Base-by-base conservation (phyloP, 257 asterid species). In the Solanum etuberosum region DNA sequence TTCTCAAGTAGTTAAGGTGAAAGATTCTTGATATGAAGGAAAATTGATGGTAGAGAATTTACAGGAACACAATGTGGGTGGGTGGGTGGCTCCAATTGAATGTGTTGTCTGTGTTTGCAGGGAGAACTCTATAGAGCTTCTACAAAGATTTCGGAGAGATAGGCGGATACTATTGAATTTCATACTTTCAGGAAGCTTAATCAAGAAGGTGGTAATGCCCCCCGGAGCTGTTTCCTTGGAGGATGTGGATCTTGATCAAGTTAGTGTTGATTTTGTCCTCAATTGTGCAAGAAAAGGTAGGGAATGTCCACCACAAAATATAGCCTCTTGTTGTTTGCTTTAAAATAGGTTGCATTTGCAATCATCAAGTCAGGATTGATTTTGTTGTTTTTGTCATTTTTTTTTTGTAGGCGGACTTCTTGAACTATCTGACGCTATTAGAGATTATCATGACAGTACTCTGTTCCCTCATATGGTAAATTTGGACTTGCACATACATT, bases 201-300 rank as follows among this genome's bases (percentile, higher is more conserved):
- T 97, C 88, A 94, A 96, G 94, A 97, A 93, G 92, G 99, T 97
- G 86, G 94, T 94, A 85, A 92, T 97, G 99, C 99, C 99, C 76
- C 99, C 99, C 1, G 99, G 99, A 54, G 99, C 99, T 5, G 97
- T 95, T 89, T 92, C 99, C 13, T 92, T 97, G 90, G 98, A 97
- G 88, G 99, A 97, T 88, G 98, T 97, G 91, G 98, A 97, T 91
- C 97, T 97, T 88, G 99, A 97, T 92, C 99, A 95, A 93, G 98
- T 97, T 87, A 95, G 99, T 87, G 98, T 93, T 32, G 99, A 95
- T 90, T 89, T 91, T 92, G 96, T 97, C 85, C 95, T 97, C 88
- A 94, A 89, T 78, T 94, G 98, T 92, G 96, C 94, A 83, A 97
- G 95, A 91, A 95, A 95, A 94, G 99, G 99, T 97, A 89, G 11